Evolutionary conservation across 495 filamentous ascomycete species (phyloP).

Genomic region (Podospora fimiseda): DNA sequence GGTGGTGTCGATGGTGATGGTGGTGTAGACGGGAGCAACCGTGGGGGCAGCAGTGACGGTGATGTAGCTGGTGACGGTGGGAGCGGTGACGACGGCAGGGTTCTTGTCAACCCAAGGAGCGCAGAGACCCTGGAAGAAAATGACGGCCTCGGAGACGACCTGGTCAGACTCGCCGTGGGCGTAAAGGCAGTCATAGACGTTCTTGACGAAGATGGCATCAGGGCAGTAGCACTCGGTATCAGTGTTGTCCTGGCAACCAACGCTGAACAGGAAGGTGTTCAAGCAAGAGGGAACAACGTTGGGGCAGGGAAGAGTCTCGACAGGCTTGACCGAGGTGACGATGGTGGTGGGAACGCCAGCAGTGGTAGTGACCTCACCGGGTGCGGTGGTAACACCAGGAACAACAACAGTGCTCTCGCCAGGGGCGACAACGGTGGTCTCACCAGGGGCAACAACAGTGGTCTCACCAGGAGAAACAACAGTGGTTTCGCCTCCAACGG

Average conservation of each 20-base stretch:
- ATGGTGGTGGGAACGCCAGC: conserved; percentile 27
- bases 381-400: conserved; percentile 2
- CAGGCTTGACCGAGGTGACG: conserved; percentile 33
- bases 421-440: not conserved
- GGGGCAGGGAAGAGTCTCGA: conserved; percentile 55
- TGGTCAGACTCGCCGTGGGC: conserved; percentile 61
- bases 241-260: conserved; percentile 76
- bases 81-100: conserved; percentile 74
- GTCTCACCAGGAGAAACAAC: conserved; percentile 1
- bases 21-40: conserved; percentile 49
- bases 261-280: conserved; percentile 81
- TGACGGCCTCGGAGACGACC: conserved; percentile 65
- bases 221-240: conserved; percentile 85
- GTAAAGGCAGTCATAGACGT: conserved; percentile 75
- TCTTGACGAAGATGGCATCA: conserved; percentile 63
- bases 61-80: conserved; percentile 52
- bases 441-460: conserved; percentile 5
- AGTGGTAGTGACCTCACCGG: conserved; percentile 3
- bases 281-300: conserved; percentile 77
- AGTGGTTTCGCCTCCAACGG: conserved; percentile 2
- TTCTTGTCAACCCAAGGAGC: conserved; percentile 65
- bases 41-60: conserved; percentile 44
- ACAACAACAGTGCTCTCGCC: not conserved
- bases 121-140: conserved; percentile 90
- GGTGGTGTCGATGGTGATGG: conserved; percentile 50